Percentiles rank a stretch among this genome's conserved stretches.
Evolutionary conservation across 2,329 filamentous ascomycete species (phyloP).

Genomic region (Beauveria pseudobassiana): DNA sequence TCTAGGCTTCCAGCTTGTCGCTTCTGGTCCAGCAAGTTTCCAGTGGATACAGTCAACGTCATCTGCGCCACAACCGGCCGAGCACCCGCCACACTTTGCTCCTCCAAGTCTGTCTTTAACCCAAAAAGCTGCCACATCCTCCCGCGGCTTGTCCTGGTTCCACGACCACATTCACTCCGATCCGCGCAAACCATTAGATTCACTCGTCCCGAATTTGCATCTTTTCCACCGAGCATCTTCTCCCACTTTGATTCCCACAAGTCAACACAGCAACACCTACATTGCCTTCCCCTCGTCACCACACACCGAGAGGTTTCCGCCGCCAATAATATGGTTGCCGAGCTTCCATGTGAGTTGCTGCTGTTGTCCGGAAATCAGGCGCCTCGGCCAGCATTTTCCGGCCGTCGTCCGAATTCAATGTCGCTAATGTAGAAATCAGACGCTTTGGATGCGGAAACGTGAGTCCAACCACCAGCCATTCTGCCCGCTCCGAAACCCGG

Average conservation of each 20-base stretch:
- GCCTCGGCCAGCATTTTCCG: neutral
- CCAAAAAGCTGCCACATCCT: neutral
- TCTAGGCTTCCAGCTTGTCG: neutral
- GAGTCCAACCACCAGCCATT: conserved; percentile 21
- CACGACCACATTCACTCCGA: neutral
- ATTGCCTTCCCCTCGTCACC: neutral
- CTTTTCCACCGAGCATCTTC: too few relatives aligned
- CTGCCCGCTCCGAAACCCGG: neutral
- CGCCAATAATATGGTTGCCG: conserved; percentile 36
- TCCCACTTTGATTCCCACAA: too few relatives aligned
- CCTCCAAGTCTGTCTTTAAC: neutral
- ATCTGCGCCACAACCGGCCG: conserved; percentile 6
- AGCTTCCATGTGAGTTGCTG: conserved; percentile 39
- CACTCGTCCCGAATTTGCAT: neutral
- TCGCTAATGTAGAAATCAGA: conserved; percentile 45
- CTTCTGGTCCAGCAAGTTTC: neutral
- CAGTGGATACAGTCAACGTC: conserved; percentile 11
- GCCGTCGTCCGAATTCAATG: neutral
- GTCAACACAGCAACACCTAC: too few relatives aligned
- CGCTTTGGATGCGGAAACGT: conserved; percentile 96
- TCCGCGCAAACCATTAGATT: neutral
- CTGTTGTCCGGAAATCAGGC: neutral
- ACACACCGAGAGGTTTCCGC: neutral
- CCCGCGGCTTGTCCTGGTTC: neutral
- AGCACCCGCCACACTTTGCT: conserved; percentile 6